phyloP scores from a whole-genome alignment of 169 alveolate genomes.

The Eimeria zaria region DNA sequence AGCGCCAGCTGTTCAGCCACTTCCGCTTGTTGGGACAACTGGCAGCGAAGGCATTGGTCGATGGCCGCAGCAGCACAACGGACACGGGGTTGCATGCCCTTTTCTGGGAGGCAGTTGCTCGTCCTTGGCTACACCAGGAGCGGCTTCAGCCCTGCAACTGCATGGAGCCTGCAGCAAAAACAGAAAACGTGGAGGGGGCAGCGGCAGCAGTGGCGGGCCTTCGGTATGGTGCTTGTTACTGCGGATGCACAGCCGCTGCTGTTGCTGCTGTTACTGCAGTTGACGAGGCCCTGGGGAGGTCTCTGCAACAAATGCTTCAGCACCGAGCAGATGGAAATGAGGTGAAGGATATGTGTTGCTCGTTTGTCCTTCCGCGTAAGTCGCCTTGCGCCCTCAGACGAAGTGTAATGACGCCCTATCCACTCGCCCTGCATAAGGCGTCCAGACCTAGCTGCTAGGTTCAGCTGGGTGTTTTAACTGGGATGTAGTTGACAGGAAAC shows the following conservation, averaged over 20 bases:
- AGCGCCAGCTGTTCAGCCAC: slow-evolving; percentile 58
- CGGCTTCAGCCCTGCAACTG: slow-evolving; percentile 48
- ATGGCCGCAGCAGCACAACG: slow-evolving; percentile 80
- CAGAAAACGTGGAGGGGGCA: neutral
- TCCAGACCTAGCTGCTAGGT: neutral
- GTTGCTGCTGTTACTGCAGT: slow-evolving; percentile 58
- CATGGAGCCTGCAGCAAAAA: slow-evolving; percentile 27
- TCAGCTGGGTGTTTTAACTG: neutral
- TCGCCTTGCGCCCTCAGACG: neutral
- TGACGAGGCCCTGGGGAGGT: slow-evolving; percentile 70
- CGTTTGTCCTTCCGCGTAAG: slow-evolving; percentile 80
- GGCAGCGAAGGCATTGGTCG: slow-evolving; percentile 83
- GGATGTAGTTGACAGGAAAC: neutral
- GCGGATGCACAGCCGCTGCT: slow-evolving; percentile 53
- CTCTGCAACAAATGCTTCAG: slow-evolving; percentile 72
- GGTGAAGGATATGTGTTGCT: slow-evolving; percentile 51
- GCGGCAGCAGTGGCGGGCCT: slow-evolving; percentile 4
- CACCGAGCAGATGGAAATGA: slow-evolving; percentile 65
- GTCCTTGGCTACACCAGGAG: slow-evolving; percentile 52
- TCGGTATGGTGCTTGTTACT: slow-evolving; percentile 31
- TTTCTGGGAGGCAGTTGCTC: slow-evolving; percentile 83
- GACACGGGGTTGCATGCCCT: slow-evolving; percentile 85
- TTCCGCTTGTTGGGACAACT: slow-evolving; percentile 84
- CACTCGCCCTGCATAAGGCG: neutral
- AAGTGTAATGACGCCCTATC: neutral